Evolutionary conservation across 257 asterid genomes (phyloP), one percentile per base, ranked within the genome.

Genomic region (Primulina huaijiensis): DNA sequence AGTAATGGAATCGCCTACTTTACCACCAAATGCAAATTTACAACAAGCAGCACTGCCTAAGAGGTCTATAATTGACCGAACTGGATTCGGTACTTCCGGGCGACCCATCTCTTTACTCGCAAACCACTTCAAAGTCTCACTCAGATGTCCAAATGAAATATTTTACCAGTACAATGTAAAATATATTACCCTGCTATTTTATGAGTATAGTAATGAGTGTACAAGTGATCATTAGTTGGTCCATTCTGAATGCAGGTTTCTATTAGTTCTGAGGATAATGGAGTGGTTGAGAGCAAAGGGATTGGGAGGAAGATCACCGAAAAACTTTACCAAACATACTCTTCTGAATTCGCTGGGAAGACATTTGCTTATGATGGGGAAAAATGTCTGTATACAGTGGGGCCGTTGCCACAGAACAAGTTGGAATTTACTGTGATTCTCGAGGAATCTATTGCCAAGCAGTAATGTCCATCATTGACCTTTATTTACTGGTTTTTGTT

Each of bases 361-460:
- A 75, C 66, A 68, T 88, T 84, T 81, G 92, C 94, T 16, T 93
- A 87, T 75, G 99, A 93, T 75, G 99, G 99, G 59, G 96, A 82
- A 2, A 85, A 80, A 74, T 67, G 81, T 80, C 75, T 93, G 80
- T 93, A 81, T 74, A 87, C 96, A 7, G 86, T 90, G 69, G 96
- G 91, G 53, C 92, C 94, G 58, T 83, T 90, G 60, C 96, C 96
- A 2, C 79, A 64, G 73, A 88, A 93, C 82, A 79, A 79, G 57
- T 72, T 77, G 6, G 87, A 82, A 58, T 86, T 84, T 72, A 80
- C 72, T 0, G 90, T 93, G 68, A 77, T 87, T 78, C 87, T 90
- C 75, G 99, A 93, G 79, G 94, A 87, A 60, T 79, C 90, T 61
- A 68, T 83, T 69, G 84, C 86, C 68, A 86, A 76, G 74, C 55